Conservation (phyloP, 202 grass and related monocot genomes). For the Eragrostis tef region DNA sequence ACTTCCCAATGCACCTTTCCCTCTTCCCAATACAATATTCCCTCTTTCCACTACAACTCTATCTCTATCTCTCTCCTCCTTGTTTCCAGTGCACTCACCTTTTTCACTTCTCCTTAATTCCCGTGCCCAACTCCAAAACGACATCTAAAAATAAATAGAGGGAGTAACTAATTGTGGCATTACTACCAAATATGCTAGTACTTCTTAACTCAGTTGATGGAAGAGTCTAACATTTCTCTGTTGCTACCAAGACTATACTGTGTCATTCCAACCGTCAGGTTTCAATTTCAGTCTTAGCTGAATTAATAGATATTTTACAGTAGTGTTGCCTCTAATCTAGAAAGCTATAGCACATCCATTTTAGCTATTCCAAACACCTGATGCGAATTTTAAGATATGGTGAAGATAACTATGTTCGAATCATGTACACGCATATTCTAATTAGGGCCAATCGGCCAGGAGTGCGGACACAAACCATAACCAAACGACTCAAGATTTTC, state of each 20-base stretch:
- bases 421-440: not conserved
- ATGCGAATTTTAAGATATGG: not conserved
- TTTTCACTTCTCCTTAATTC: too few species aligned
- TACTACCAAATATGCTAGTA: slow-evolving; percentile 19
- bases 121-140: too few species aligned
- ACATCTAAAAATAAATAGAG: too few species aligned
- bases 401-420: not conserved
- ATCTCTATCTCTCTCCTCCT: too few species aligned
- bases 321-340: not conserved
- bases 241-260: slow-evolving; percentile 2
- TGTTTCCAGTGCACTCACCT: too few species aligned
- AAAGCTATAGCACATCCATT: not conserved
- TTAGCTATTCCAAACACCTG: not conserved
- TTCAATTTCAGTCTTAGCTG: not conserved
- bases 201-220: not conserved
- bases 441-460: not conserved
- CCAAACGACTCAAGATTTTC: slow-evolving; percentile 15
- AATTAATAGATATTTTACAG: too few species aligned
- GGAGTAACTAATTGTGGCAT: not conserved
- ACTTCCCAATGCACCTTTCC: too few species aligned
- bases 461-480: not conserved
- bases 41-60: too few species aligned
- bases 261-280: slow-evolving; percentile 5
- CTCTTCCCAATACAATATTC: too few species aligned
- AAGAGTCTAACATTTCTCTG: slow-evolving; percentile 24